phyloP scores from a whole-genome alignment of 2,329 filamentous ascomycete genomes.

The Ramichloridium luteum region DNA sequence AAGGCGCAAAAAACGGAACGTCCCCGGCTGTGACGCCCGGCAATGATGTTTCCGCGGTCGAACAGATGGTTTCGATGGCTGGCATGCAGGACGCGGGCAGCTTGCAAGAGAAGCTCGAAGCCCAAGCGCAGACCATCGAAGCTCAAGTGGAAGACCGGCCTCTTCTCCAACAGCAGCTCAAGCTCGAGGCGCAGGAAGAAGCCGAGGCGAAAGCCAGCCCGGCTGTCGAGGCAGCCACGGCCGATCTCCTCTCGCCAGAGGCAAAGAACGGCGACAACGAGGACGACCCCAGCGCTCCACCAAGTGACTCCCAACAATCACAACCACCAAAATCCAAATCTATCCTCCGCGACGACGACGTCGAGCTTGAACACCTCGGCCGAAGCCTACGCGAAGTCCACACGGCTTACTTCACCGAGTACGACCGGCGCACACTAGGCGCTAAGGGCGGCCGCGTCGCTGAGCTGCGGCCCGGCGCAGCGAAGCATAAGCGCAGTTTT shows the following conservation, averaged over 20 bases:
- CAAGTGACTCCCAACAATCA: slow-evolving; percentile 8
- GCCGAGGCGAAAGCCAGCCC: slow-evolving; percentile 44
- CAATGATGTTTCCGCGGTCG: slow-evolving; percentile 48
- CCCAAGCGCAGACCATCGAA: slow-evolving; percentile 77
- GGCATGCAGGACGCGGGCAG: slow-evolving; percentile 54
- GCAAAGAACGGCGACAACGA: slow-evolving; percentile 24
- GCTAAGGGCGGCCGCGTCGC: slow-evolving; percentile 35
- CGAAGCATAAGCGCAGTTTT: slow-evolving; percentile 35
- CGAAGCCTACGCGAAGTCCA: slow-evolving; percentile 66
- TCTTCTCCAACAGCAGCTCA: slow-evolving; percentile 80
- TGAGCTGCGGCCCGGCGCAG: slow-evolving; percentile 40
- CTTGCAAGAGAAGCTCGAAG: slow-evolving; percentile 63
- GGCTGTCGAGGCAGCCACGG: slow-evolving; percentile 36
- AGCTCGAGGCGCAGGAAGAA: slow-evolving; percentile 61
- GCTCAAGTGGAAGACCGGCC: slow-evolving; percentile 84
- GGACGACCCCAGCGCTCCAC: slow-evolving; percentile 29
- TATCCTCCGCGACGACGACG: slow-evolving; percentile 76
- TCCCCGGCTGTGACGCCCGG: slow-evolving; percentile 6
- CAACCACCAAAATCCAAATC: slow-evolving; percentile 36
- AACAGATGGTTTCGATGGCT: slow-evolving; percentile 65
- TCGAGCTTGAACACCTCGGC: slow-evolving; percentile 66
- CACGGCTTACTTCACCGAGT: slow-evolving; percentile 67
- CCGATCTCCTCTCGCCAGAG: slow-evolving; percentile 19
- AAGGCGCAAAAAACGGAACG: slow-evolving; percentile 6
- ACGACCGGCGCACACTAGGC: slow-evolving; percentile 45